phyloP scores from a whole-genome alignment of 371 early-diverging fungal genomes.

The Funneliformis caledonium region DNA sequence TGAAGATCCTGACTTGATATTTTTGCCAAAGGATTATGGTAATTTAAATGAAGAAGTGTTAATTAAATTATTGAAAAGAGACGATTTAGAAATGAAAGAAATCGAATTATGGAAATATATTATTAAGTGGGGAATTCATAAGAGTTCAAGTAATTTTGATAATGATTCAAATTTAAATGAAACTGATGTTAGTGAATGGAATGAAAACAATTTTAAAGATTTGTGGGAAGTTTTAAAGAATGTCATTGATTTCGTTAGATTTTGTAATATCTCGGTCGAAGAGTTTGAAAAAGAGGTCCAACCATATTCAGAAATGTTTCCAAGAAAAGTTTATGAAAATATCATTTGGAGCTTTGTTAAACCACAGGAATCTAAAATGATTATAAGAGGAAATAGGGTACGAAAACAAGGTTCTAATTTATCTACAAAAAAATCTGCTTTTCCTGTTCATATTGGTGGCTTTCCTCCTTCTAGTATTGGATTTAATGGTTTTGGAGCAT shows the following conservation, averaged over 20 bases:
- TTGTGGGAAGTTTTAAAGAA: not conserved
- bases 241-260: not conserved
- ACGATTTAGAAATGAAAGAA: constrained; percentile 14
- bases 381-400: not conserved
- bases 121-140: not conserved
- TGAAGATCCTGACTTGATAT: not conserved
- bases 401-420: too few species aligned
- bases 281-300: not conserved
- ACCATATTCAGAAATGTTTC: constrained; percentile 1
- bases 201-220: not conserved
- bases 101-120: not conserved
- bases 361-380: not conserved
- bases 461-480: too few species aligned
- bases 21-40: not conserved
- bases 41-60: not conserved
- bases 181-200: not conserved
- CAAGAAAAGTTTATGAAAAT: not conserved
- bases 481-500: too few species aligned
- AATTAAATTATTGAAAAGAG: not conserved
- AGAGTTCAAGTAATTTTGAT: not conserved
- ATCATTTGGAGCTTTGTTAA: not conserved
- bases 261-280: not conserved
- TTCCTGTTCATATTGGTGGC: too few species aligned
- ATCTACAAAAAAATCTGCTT: too few species aligned
- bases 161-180: not conserved